Conservation (phyloP, 2,329 filamentous ascomycete genomes). For the Aspergillus chevalieri region DNA sequence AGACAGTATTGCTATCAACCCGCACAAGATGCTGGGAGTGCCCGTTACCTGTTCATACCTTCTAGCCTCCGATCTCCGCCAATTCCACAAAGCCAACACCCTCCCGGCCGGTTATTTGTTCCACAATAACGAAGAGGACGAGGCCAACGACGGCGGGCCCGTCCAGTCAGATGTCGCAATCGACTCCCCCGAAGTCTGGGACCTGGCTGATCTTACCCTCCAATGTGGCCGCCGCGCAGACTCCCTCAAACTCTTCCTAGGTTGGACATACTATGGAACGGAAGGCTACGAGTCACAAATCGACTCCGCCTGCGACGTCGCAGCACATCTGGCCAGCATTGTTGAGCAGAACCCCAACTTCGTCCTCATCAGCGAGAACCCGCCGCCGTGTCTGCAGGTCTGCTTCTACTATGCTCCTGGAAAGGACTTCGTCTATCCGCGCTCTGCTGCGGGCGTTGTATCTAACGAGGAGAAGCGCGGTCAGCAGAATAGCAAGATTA, state of each 20-base stretch:
- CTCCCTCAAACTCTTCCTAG: conserved; percentile 76
- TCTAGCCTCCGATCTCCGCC: conserved; percentile 65
- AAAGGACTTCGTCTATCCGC: conserved; percentile 42
- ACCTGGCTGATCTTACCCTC: conserved; percentile 84
- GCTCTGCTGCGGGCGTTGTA: conserved; percentile 14
- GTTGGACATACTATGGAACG: conserved; percentile 84
- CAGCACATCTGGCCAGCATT: conserved; percentile 59
- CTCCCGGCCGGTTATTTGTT: conserved; percentile 82
- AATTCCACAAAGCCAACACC: conserved; percentile 79
- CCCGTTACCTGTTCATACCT: conserved; percentile 89
- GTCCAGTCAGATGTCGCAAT: conserved; percentile 18
- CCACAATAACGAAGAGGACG: conserved; percentile 50
- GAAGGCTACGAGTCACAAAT: conserved; percentile 65
- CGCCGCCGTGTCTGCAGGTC: conserved; percentile 83
- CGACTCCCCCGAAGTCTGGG: conserved; percentile 61
- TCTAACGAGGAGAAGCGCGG: conserved; percentile 30
- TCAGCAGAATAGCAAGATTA: conserved; percentile 50
- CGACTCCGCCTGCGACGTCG: conserved; percentile 66
- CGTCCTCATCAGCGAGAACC: conserved; percentile 64
- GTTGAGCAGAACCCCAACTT: conserved; percentile 57
- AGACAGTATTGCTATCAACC: conserved; percentile 79
- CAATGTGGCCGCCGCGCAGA: conserved; percentile 89
- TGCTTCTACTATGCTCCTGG: conserved; percentile 80
- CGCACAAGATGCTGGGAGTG: conserved; percentile 95
- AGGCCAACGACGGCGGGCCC: conserved; percentile 14